Evolutionary conservation across 2,329 filamentous ascomycete species (phyloP).

Genomic region (Fusarium succisae): DNA sequence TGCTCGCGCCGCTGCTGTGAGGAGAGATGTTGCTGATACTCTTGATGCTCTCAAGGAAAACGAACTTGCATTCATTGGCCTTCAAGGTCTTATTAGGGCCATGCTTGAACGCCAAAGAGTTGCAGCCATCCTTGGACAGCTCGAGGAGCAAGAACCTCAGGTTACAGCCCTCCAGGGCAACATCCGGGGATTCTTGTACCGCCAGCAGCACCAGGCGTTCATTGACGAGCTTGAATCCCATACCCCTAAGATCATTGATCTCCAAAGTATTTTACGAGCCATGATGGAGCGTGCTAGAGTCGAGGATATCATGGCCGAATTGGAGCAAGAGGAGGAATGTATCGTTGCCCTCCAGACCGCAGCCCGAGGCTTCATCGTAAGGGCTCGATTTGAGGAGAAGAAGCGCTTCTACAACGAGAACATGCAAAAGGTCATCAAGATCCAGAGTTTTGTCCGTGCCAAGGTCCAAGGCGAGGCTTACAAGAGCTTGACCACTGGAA

Average conservation of each 20-base stretch:
- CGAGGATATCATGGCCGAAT: slow-evolving; percentile 76
- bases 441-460: slow-evolving; percentile 94
- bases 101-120: slow-evolving; percentile 66
- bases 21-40: slow-evolving; percentile 59
- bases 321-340: slow-evolving; percentile 84
- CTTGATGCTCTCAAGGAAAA: slow-evolving; percentile 59
- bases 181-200: slow-evolving; percentile 71
- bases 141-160: slow-evolving; percentile 65
- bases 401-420: slow-evolving; percentile 91
- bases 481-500: slow-evolving; percentile 94
- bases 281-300: slow-evolving; percentile 81
- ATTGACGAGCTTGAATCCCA: slow-evolving; percentile 76
- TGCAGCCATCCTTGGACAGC: slow-evolving; percentile 59
- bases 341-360: slow-evolving; percentile 79
- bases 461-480: slow-evolving; percentile 98
- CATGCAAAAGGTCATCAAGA: slow-evolving; percentile 99
- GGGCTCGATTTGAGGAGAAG: slow-evolving; percentile 83
- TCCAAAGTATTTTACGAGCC: slow-evolving; percentile 82
- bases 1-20: slow-evolving; percentile 64
- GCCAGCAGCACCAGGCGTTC: slow-evolving; percentile 68
- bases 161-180: slow-evolving; percentile 73
- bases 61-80: slow-evolving; percentile 56
- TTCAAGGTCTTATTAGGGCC: slow-evolving; percentile 70
- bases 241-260: slow-evolving; percentile 70
- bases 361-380: slow-evolving; percentile 77